These are phyloP conservation scores for Leucocoprinus leucothites DNA, from an alignment of 768 basidiomycete species.

Conservation along the genomic window DNA sequence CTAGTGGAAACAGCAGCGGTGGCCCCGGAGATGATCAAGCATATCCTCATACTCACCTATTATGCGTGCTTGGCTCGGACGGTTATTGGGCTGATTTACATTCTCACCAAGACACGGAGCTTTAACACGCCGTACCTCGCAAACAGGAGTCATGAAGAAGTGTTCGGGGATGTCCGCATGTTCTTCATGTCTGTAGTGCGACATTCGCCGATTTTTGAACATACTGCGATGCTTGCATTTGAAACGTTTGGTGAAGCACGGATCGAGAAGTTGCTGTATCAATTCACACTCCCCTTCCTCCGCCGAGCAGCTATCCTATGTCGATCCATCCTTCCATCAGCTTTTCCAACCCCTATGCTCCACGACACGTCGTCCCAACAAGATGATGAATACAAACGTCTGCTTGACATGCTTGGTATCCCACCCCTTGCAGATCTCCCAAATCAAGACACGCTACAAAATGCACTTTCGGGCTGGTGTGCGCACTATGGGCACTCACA, in stretches of 20 bases:
- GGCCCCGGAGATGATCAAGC: constrained; percentile 83
- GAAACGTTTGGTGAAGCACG: constrained; percentile 79
- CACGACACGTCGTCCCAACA: constrained; percentile 25
- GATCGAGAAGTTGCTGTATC: constrained; percentile 83
- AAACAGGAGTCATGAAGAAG: constrained; percentile 54
- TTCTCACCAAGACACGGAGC: constrained; percentile 70
- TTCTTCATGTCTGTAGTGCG: constrained; percentile 91
- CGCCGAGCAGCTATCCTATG: constrained; percentile 84
- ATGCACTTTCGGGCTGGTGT: constrained; percentile 87
- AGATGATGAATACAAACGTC: constrained; percentile 73
- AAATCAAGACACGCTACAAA: constrained; percentile 83
- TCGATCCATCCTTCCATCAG: constrained; percentile 65
- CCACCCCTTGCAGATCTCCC: constrained; percentile 78
- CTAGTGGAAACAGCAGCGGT: constrained; percentile 89
- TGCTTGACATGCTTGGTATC: constrained; percentile 73
- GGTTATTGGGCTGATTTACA: constrained; percentile 81
- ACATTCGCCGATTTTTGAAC: constrained; percentile 85
- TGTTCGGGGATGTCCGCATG: constrained; percentile 85
- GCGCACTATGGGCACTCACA: constrained; percentile 84
- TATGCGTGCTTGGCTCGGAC: constrained; percentile 87
- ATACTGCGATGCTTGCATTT: constrained; percentile 76
- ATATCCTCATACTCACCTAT: constrained; percentile 86
- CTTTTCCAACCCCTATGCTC: constrained; percentile 52
- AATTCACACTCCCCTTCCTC: constrained; percentile 89
- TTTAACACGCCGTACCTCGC: constrained; percentile 42